These are phyloP conservation scores for Trichoderma parareesei DNA, from an alignment of 495 filamentous ascomycete genomes.

Conservation along the genomic window DNA sequence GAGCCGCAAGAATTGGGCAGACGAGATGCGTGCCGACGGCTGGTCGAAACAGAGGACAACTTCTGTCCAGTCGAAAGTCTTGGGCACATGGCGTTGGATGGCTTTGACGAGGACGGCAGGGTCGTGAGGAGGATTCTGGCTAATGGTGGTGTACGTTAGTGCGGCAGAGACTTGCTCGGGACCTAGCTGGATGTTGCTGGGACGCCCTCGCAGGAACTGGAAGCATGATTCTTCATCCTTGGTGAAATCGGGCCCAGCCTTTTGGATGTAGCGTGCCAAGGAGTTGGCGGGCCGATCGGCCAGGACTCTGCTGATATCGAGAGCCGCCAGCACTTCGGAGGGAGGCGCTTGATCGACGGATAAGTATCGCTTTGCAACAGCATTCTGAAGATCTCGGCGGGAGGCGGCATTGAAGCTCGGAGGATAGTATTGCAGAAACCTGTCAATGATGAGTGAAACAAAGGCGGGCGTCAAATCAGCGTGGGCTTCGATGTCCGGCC, in stretches of 20 bases:
- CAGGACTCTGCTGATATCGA: conserved; percentile 66
- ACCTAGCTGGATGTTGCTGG: conserved; percentile 57
- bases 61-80: conserved; percentile 71
- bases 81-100: conserved; percentile 34
- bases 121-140: conserved; percentile 64
- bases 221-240: conserved; percentile 40
- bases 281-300: conserved; percentile 50
- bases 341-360: conserved; percentile 54
- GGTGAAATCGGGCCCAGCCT: conserved; percentile 56
- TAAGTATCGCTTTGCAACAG: conserved; percentile 59
- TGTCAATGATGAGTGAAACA: conserved; percentile 69
- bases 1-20: conserved; percentile 69
- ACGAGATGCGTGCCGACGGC: conserved; percentile 62
- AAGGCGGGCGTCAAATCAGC: conserved; percentile 54
- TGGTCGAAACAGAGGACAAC: conserved; percentile 81
- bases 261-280: conserved; percentile 70
- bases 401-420: conserved; percentile 70
- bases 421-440: conserved; percentile 72
- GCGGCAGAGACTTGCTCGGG: conserved; percentile 78
- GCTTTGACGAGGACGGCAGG: conserved; percentile 61
- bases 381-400: conserved; percentile 57
- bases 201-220: conserved; percentile 52
- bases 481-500: conserved; percentile 47
- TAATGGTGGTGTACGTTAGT: conserved; percentile 67
- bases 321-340: conserved; percentile 60